phyloP scores from a whole-genome alignment of 768 basidiomycete genomes.

The Clitopilus hobsonii region DNA sequence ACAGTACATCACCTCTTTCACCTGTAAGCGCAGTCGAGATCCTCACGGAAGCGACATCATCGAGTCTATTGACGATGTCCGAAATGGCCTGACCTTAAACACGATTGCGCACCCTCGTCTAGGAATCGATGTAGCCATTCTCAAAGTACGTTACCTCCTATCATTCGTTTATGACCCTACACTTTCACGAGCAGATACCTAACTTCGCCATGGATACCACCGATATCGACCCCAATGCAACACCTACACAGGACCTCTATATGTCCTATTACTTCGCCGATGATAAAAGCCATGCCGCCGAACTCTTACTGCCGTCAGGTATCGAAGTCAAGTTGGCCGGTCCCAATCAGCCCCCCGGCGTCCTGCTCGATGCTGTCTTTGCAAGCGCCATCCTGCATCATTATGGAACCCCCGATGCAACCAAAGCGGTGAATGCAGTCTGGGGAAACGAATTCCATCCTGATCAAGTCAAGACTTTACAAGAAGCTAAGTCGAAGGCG shows the following conservation, averaged over 20 bases:
- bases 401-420: slow-evolving; percentile 10
- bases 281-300: not conserved
- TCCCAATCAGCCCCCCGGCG: slow-evolving; percentile 11
- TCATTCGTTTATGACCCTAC: not conserved
- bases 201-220: slow-evolving; percentile 12
- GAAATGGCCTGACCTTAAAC: slow-evolving; percentile 15
- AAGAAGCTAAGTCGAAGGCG: slow-evolving; percentile 1
- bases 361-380: slow-evolving; percentile 16
- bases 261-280: slow-evolving; percentile 13
- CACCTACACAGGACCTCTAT: slow-evolving; percentile 8
- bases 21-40: slow-evolving; percentile 10
- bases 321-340: slow-evolving; percentile 6
- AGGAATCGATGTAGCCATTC: slow-evolving; percentile 12
- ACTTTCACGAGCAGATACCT: slow-evolving; percentile 8
- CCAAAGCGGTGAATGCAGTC: not conserved
- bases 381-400: slow-evolving; percentile 10
- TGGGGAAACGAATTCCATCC: slow-evolving; percentile 1
- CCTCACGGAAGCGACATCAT: slow-evolving; percentile 7
- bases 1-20: slow-evolving; percentile 14
- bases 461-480: slow-evolving; percentile 1
- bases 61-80: slow-evolving; percentile 9
- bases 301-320: slow-evolving; percentile 3
- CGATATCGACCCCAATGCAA: slow-evolving; percentile 9
- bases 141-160: slow-evolving; percentile 9
- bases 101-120: slow-evolving; percentile 4